These are phyloP conservation scores for Rosa lucieae DNA, from an alignment of 306 rosid genomes.

Conservation along the genomic window DNA sequence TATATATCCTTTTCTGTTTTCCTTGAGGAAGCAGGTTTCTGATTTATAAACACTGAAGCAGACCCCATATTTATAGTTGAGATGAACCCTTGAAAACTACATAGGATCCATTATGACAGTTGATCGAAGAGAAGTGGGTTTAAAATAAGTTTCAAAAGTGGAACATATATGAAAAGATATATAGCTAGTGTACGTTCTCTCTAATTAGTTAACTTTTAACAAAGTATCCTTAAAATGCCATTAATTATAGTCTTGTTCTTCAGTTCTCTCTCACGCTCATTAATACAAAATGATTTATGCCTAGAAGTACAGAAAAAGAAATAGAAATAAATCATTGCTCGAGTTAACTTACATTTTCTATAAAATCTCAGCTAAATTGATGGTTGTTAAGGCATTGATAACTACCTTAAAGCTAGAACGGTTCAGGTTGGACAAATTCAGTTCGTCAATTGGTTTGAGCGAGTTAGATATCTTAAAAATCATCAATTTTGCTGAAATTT, in stretches of 20 bases:
- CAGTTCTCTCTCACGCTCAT: not conserved
- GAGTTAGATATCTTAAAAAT: too few species aligned
- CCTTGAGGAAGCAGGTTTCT: slow-evolving; percentile 20
- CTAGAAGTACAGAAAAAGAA: too few species aligned
- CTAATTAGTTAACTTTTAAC: not conserved
- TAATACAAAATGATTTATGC: too few species aligned
- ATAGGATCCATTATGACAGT: slow-evolving; percentile 16
- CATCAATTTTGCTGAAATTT: too few species aligned
- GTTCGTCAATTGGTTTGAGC: too few species aligned
- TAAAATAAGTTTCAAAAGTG: slow-evolving; percentile 14
- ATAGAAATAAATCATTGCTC: too few species aligned
- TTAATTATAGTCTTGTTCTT: not conserved
- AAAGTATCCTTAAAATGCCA: not conserved
- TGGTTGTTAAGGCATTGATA: too few species aligned
- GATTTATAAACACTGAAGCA: slow-evolving; percentile 9
- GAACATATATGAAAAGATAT: slow-evolving; percentile 20
- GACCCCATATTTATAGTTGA: slow-evolving; percentile 50
- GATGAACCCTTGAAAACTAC: not conserved
- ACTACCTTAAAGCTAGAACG: too few species aligned
- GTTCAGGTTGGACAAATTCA: too few species aligned
- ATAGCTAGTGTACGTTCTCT: not conserved
- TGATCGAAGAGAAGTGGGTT: not conserved
- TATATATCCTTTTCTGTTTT: not conserved
- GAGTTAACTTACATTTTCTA: too few species aligned
- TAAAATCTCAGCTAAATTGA: too few species aligned